Percentiles rank a stretch among this genome's conserved stretches.
These are phyloP conservation scores for Mucor ambiguus DNA, from an alignment of 371 early-diverging fungal species.

Conservation along the genomic window DNA sequence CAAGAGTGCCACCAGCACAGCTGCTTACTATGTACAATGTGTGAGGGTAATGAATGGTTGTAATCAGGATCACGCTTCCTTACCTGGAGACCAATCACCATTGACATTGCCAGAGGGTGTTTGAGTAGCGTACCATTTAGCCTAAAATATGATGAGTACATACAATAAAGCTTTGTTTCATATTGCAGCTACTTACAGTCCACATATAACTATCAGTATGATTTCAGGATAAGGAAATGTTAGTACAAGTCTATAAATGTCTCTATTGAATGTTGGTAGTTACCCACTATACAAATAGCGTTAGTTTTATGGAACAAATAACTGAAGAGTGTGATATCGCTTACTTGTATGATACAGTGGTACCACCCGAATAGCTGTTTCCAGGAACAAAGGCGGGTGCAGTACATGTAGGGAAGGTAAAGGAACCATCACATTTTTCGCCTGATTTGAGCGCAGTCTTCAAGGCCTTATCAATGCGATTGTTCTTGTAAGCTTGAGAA, in stretches of 20 bases:
- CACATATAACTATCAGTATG: constrained; percentile 34
- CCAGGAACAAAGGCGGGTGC: constrained; percentile 42
- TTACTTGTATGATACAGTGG: constrained; percentile 53
- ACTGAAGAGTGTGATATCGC: not conserved
- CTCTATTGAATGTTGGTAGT: not conserved
- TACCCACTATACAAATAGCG: constrained; percentile 25
- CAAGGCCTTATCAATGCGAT: constrained; percentile 29
- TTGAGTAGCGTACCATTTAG: constrained; percentile 39
- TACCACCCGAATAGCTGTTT: constrained; percentile 42
- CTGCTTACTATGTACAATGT: constrained; percentile 8
- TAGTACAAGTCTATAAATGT: not conserved
- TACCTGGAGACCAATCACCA: constrained; percentile 39
- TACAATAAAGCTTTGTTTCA: too few relatives aligned
- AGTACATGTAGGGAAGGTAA: constrained; percentile 32
- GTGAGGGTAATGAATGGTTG: not conserved
- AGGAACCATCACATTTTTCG: constrained; percentile 27
- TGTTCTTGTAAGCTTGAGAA: constrained; percentile 48
- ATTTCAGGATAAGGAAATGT: not conserved
- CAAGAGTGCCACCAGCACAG: constrained; percentile 11
- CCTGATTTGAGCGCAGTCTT: constrained; percentile 27
- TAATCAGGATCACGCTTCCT: not conserved
- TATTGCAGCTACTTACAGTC: constrained; percentile 33
- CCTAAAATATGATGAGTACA: constrained; percentile 18
- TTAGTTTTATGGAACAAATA: not conserved
- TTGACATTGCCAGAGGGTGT: constrained; percentile 25